A percentile compares a stretch with the other conserved stretches of the same genome.
These are phyloP conservation scores for Xylariaceae sp. DNA, from an alignment of 2,329 filamentous ascomycete genomes.

Conservation along the genomic window DNA sequence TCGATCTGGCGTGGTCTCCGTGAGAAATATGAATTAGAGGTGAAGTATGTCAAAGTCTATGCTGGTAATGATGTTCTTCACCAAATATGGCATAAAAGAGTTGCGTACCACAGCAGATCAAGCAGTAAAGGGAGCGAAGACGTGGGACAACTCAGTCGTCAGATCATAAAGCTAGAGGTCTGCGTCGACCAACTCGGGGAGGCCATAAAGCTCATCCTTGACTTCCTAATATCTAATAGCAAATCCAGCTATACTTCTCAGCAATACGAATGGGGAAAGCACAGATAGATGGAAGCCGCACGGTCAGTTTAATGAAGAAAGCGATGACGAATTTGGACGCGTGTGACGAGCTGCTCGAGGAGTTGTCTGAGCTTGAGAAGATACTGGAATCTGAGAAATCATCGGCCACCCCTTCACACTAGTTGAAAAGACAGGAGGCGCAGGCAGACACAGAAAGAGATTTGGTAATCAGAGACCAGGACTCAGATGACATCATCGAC, in stretches of 20 bases:
- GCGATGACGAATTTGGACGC: conserved; percentile 14
- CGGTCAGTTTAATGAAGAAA: conserved; percentile 17
- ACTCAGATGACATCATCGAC: background rate
- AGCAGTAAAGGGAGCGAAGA: conserved; percentile 12
- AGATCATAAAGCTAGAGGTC: conserved; percentile 21
- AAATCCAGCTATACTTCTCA: conserved; percentile 15
- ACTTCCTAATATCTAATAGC: conserved; percentile 4
- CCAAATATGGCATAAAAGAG: conserved; percentile 24
- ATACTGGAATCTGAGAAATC: conserved; percentile 16
- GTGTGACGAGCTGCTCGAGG: conserved; percentile 21
- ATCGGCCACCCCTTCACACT: conserved; percentile 11
- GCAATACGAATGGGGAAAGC: conserved; percentile 21
- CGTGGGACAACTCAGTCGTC: conserved; percentile 16
- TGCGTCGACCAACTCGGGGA: conserved; percentile 20
- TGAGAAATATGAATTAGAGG: conserved; percentile 19
- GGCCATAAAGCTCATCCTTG: conserved; percentile 11
- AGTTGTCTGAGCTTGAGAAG: conserved; percentile 21
- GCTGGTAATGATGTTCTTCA: conserved; percentile 15
- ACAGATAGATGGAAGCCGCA: conserved; percentile 10
- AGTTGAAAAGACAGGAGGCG: conserved; percentile 9
- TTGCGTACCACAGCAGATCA: conserved; percentile 12
- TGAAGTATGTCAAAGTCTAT: conserved; percentile 19
- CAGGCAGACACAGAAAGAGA: background rate
- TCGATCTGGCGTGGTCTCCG: conserved; percentile 18
- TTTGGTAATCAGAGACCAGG: background rate